These are phyloP conservation scores for Fagus sylvatica DNA, from an alignment of 306 rosid species.

Conservation along the genomic window DNA sequence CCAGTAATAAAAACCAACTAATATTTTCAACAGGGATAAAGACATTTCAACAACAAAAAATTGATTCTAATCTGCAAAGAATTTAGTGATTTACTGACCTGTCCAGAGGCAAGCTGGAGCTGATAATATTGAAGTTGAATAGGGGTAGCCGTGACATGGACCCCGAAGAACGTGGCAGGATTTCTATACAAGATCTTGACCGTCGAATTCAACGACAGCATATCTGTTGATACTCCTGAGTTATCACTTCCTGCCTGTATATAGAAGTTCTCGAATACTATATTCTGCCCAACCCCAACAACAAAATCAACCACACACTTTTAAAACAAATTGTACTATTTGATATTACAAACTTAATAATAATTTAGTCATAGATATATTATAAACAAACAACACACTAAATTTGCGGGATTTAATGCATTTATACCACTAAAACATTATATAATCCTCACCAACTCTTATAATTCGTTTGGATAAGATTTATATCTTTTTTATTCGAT, in stretches of 20 bases:
- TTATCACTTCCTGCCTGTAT: conserved; percentile 82
- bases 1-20: neutral
- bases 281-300: conserved; percentile 37
- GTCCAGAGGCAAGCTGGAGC: conserved; percentile 73
- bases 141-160: conserved; percentile 80
- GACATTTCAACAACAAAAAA: neutral
- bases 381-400: neutral
- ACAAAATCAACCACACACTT: neutral
- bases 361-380: neutral
- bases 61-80: neutral
- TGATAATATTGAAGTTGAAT: conserved; percentile 62
- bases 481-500: too few relatives aligned
- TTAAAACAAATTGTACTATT: neutral
- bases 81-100: conserved; percentile 35
- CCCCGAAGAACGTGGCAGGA: conserved; percentile 82
- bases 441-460: neutral
- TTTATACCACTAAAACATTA: neutral
- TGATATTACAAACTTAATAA: conserved; percentile 4
- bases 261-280: conserved; percentile 64
- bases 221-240: conserved; percentile 74
- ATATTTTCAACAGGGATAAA: neutral
- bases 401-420: neutral
- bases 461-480: too few relatives aligned
- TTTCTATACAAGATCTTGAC: conserved; percentile 68
- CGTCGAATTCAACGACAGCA: conserved; percentile 86